Conservation (phyloP, 345 rosid genomes). For the Iberis pinnata region DNA sequence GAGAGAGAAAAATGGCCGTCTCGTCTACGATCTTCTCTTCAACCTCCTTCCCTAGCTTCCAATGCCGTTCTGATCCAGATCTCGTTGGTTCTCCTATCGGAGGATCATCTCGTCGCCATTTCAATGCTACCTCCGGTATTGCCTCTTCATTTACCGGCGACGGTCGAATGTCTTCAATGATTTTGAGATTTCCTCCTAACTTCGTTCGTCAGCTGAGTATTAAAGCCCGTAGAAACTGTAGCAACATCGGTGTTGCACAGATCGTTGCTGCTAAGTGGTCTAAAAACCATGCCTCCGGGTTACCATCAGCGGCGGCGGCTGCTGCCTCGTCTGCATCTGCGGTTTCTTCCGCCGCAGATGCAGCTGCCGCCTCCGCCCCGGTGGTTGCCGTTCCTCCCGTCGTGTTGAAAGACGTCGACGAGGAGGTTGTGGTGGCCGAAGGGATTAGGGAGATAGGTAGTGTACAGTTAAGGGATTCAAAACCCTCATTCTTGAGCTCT, state of each 20-base stretch:
- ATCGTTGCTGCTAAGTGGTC: constrained; percentile 98
- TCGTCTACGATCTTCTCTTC: constrained; percentile 35
- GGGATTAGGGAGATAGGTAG: constrained; percentile 35
- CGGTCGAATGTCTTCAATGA: constrained; percentile 60
- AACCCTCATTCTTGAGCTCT: constrained; percentile 59
- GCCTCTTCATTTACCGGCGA: constrained; percentile 38
- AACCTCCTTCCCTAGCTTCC: constrained; percentile 40
- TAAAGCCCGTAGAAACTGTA: constrained; percentile 94
- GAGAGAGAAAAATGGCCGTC: constrained; percentile 40
- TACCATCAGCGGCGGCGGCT: constrained; percentile 45
- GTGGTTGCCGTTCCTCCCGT: constrained; percentile 40
- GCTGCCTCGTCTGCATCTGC: constrained; percentile 35
- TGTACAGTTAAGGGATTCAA: constrained; percentile 48
- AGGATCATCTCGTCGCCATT: constrained; percentile 33
- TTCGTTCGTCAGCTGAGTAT: constrained; percentile 93
- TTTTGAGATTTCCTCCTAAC: constrained; percentile 85
- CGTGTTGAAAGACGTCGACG: no score
- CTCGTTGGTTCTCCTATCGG: constrained; percentile 39
- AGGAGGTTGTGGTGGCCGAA: constrained; percentile 39
- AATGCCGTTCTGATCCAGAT: constrained; percentile 71
- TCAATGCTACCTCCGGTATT: constrained; percentile 8
- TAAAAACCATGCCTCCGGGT: constrained; percentile 40
- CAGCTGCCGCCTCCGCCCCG: constrained; percentile 34
- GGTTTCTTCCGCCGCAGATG: constrained; percentile 30
- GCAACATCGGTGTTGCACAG: constrained; percentile 99